phyloP scores from a whole-genome alignment of 106 monocot species.

The Hemerocallis citrina region DNA sequence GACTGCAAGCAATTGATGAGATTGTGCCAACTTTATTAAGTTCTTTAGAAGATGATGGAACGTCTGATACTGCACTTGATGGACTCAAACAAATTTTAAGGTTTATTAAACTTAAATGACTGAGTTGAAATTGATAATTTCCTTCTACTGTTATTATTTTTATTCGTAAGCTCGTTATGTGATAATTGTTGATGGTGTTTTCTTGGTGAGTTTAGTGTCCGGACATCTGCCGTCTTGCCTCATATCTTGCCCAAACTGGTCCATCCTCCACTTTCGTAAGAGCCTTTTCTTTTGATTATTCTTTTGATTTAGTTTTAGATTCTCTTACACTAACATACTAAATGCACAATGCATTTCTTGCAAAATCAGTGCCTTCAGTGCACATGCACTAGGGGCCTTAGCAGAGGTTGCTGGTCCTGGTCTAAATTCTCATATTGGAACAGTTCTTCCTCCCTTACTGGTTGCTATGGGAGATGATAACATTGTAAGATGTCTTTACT shows the following conservation, averaged over 20 bases:
- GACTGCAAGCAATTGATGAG: slow-evolving; percentile 99
- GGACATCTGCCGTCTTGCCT: slow-evolving; percentile 87
- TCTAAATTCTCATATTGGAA: slow-evolving; percentile 86
- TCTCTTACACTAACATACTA: neutral
- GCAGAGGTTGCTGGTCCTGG: slow-evolving; percentile 97
- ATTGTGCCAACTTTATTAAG: slow-evolving; percentile 84
- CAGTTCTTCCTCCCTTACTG: slow-evolving; percentile 73
- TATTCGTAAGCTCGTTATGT: slow-evolving; percentile 2
- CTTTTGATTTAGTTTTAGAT: neutral
- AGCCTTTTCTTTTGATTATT: slow-evolving; percentile 15
- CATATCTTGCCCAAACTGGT: slow-evolving; percentile 98
- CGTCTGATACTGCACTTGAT: slow-evolving; percentile 89
- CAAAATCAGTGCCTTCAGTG: slow-evolving; percentile 75
- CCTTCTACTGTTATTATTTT: neutral
- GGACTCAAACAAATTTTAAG: slow-evolving; percentile 97
- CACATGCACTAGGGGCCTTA: slow-evolving; percentile 96
- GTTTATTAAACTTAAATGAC: slow-evolving; percentile 27
- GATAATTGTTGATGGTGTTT: slow-evolving; percentile 9
- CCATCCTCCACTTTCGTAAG: slow-evolving; percentile 80
- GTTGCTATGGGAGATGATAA: slow-evolving; percentile 78
- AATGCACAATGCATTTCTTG: slow-evolving; percentile 1
- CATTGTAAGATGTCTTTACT: slow-evolving; percentile 31
- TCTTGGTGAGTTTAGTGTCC: slow-evolving; percentile 49
- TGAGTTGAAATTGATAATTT: neutral
- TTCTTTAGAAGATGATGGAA: slow-evolving; percentile 79